Evolutionary conservation across 2,329 filamentous ascomycete species (phyloP).

Genomic region (Trichophyton verrucosum): DNA sequence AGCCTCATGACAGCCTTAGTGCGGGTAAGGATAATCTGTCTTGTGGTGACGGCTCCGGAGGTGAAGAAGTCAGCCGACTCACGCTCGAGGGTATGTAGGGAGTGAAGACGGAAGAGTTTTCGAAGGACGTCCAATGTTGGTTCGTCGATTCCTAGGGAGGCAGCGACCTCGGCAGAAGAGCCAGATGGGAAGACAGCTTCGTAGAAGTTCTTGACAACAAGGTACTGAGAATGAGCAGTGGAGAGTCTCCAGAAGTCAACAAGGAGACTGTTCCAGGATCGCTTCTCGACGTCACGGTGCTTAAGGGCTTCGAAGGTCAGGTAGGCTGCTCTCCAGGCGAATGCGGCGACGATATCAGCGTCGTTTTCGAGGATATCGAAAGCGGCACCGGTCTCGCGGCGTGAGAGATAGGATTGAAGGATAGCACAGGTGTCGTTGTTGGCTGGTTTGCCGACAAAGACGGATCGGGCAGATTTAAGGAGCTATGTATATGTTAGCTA

Average conservation of each 20-base stretch:
- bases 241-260: conserved; percentile 67
- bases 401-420: conserved; percentile 50
- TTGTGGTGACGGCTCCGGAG: conserved; percentile 54
- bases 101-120: conserved; percentile 54
- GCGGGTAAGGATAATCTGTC: conserved; percentile 58
- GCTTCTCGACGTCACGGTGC: conserved; percentile 62
- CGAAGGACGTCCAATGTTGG: conserved; percentile 49
- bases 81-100: conserved; percentile 54
- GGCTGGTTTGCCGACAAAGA: conserved; percentile 51
- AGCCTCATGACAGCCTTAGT: conserved; percentile 57
- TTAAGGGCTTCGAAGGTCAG: conserved; percentile 64
- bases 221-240: conserved; percentile 64
- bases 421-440: conserved; percentile 58
- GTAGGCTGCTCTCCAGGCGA: conserved; percentile 62
- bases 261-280: conserved; percentile 63
- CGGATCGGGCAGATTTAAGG: conserved; percentile 60
- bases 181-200: conserved; percentile 44
- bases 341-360: conserved; percentile 58
- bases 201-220: conserved; percentile 72
- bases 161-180: conserved; percentile 31
- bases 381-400: conserved; percentile 57
- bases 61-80: conserved; percentile 63
- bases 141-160: conserved; percentile 39
- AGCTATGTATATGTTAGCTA: conserved; percentile 31
- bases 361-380: conserved; percentile 62